Percentiles rank a stretch among this genome's conserved stretches.
These are phyloP conservation scores for Bruguiera gymnorhiza DNA, from an alignment of 345 rosid species.

Conservation along the genomic window DNA sequence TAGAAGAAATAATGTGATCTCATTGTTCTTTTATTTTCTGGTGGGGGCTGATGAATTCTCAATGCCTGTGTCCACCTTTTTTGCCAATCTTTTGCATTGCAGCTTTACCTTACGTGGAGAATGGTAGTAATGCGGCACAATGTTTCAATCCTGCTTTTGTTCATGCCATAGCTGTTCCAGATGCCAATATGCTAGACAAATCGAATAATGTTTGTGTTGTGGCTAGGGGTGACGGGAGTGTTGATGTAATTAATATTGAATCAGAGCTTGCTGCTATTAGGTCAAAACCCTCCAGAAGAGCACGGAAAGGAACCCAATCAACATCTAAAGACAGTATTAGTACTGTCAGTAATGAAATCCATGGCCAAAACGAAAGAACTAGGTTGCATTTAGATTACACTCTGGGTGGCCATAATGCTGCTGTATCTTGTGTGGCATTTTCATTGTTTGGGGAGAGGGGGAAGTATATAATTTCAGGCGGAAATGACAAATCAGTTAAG, in stretches of 20 bases:
- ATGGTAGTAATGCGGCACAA: conserved; percentile 41
- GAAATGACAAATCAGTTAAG: conserved; percentile 80
- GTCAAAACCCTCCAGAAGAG: conserved; percentile 38
- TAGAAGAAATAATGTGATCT: too few species aligned
- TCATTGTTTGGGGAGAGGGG: conserved; percentile 73
- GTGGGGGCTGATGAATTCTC: too few species aligned
- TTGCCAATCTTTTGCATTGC: conserved; percentile 15
- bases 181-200: conserved; percentile 64
- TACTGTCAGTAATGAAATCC: conserved; percentile 20
- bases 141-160: conserved; percentile 90
- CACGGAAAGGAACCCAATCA: conserved; percentile 55
- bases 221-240: conserved; percentile 81
- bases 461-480: conserved; percentile 70
- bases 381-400: conserved; percentile 74
- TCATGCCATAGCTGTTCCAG: conserved; percentile 77
- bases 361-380: conserved; percentile 29
- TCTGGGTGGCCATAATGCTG: conserved; percentile 75
- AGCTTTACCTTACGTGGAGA: conserved; percentile 46
- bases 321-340: conserved; percentile 28
- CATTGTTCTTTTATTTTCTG: too few species aligned
- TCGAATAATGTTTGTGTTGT: conserved; percentile 61
- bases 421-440: conserved; percentile 81
- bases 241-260: conserved; percentile 65
- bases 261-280: conserved; percentile 47
- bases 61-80: background rate